A percentile compares a stretch with the other conserved stretches of the same genome.
Evolutionary conservation across 225 moss, liverwort and hornwort genomes (phyloP).

Genomic region (Ulota crispa): DNA sequence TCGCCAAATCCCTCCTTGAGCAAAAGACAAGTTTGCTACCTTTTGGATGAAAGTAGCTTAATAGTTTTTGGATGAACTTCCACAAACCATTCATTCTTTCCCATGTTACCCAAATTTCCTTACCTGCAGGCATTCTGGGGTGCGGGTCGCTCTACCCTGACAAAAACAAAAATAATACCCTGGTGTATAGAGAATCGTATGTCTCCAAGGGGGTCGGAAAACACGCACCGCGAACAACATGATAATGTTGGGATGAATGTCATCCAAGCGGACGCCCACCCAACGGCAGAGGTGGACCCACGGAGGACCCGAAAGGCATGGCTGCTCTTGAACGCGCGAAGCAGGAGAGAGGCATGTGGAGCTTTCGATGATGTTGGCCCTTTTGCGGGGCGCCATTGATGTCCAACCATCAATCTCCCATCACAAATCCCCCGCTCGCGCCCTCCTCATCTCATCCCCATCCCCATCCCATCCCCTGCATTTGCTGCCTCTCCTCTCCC

Average conservation of each 20-base stretch:
- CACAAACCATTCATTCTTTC: no score
- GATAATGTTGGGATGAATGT: background rate
- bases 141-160: no score
- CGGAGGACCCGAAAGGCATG: conserved; percentile 10
- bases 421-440: conserved; percentile 21
- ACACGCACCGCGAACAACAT: background rate
- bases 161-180: no score
- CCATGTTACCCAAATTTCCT: no score
- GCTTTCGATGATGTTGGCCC: background rate
- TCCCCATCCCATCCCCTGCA: background rate
- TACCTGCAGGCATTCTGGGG: no score
- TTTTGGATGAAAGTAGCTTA: no score
- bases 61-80: no score
- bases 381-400: conserved; percentile 35
- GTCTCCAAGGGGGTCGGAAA: no score
- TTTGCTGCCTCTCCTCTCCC: background rate
- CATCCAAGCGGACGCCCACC: background rate
- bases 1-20: no score
- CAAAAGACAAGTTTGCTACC: no score
- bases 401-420: conserved; percentile 38
- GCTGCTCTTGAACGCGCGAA: conserved; percentile 16
- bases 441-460: conserved; percentile 22
- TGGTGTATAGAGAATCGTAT: no score
- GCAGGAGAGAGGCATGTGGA: background rate
- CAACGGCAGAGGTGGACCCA: conserved; percentile 19